Percentiles rank a stretch among this genome's conserved stretches.
Evolutionary conservation across 805 yeast genomes (phyloP).

Genomic region (Debaryomyces maramus): DNA sequence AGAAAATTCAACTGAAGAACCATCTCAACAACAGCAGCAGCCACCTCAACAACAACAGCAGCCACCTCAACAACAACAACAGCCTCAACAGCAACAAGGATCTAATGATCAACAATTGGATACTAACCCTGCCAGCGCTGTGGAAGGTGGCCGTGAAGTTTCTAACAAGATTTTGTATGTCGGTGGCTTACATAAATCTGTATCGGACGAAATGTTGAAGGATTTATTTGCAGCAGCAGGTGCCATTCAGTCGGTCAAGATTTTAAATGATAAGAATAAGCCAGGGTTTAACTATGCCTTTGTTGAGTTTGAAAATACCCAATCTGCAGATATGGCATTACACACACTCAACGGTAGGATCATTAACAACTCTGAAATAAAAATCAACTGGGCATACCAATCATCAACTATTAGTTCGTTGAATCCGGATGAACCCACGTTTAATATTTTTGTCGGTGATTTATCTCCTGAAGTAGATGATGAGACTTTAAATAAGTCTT

Average conservation of each 20-base stretch:
- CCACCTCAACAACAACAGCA: not conserved
- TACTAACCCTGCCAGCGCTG: constrained; percentile 60
- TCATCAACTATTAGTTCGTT: constrained; percentile 60
- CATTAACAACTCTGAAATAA: constrained; percentile 55
- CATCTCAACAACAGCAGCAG: not conserved
- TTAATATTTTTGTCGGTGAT: constrained; percentile 84
- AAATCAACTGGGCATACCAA: constrained; percentile 82
- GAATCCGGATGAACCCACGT: constrained; percentile 47
- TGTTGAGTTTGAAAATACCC: constrained; percentile 64
- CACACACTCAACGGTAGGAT: constrained; percentile 58
- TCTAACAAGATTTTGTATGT: constrained; percentile 74
- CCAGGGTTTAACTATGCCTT: constrained; percentile 80
- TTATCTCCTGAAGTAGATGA: constrained; percentile 80
- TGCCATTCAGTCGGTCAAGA: constrained; percentile 61
- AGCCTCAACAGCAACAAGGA: not conserved
- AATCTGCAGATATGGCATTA: constrained; percentile 62
- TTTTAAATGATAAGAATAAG: constrained; percentile 73
- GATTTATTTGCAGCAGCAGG: constrained; percentile 66
- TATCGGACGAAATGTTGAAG: constrained; percentile 60
- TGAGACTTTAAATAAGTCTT: constrained; percentile 60
- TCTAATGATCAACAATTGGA: constrained; percentile 1
- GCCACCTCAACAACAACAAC: not conserved
- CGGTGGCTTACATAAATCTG: constrained; percentile 66
- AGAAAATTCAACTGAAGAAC: not conserved
- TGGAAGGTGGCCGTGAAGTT: constrained; percentile 79